Evolutionary conservation across 345 rosid species (phyloP).

Genomic region (Garcia nutans): DNA sequence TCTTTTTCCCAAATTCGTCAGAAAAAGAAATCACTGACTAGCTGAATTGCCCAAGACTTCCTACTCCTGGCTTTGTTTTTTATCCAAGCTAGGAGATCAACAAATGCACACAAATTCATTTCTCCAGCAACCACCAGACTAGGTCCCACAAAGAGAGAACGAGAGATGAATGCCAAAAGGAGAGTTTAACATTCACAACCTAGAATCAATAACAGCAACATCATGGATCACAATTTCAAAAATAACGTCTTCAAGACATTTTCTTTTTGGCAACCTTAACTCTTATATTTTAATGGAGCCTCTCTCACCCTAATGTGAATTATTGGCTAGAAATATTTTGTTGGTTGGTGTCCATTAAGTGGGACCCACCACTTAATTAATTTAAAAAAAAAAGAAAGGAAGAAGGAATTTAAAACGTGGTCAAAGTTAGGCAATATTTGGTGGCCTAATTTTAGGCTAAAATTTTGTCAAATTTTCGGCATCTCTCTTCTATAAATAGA

Average conservation of each 20-base stretch:
- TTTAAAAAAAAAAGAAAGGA: too few species aligned
- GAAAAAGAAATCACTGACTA: neutral
- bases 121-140: neutral
- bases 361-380: too few species aligned
- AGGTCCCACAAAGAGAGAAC: neutral
- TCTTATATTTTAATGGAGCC: too few species aligned
- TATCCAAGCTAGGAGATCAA: neutral
- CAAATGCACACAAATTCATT: neutral
- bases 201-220: neutral
- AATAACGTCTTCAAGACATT: neutral
- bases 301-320: too few species aligned
- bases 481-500: too few species aligned
- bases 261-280: too few species aligned
- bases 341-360: too few species aligned
- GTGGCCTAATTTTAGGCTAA: too few species aligned
- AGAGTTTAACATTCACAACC: neutral
- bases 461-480: too few species aligned
- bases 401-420: too few species aligned
- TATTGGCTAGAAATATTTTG: too few species aligned
- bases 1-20: neutral
- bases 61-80: neutral
- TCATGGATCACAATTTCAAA: neutral
- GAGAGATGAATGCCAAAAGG: neutral
- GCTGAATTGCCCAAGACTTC: neutral
- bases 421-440: too few species aligned